These are phyloP conservation scores for Acaromyces ingoldii DNA, from an alignment of 1,284 basidiomycete species.

Conservation along the genomic window DNA sequence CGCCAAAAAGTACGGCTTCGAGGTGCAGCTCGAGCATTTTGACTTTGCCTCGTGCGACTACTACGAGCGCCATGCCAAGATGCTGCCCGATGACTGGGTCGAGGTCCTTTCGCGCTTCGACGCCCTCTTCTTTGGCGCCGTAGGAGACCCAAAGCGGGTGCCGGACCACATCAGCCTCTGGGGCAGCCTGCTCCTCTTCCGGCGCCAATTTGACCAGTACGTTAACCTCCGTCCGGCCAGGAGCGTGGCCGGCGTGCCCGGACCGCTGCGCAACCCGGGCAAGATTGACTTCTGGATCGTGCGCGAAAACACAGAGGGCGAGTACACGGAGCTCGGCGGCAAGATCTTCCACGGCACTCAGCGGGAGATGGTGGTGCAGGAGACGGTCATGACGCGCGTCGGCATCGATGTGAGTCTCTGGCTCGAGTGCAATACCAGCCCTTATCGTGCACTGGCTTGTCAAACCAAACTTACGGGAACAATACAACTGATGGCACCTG, in stretches of 20 bases:
- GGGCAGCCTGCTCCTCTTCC: constrained; percentile 57
- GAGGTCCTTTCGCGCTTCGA: constrained; percentile 48
- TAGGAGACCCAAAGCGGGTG: constrained; percentile 53
- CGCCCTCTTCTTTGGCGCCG: constrained; percentile 55
- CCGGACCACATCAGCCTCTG: constrained; percentile 62
- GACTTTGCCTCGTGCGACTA: constrained; percentile 53
- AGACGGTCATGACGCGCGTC: constrained; percentile 56
- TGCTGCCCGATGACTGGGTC: constrained; percentile 53
- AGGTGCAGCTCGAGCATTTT: constrained; percentile 52
- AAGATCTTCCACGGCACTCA: constrained; percentile 52
- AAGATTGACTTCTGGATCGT: constrained; percentile 58
- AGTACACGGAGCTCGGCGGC: constrained; percentile 59
- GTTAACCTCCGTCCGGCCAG: constrained; percentile 59
- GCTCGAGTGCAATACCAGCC: too few relatives aligned
- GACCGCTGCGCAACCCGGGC: constrained; percentile 53
- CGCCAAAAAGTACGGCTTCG: constrained; percentile 51
- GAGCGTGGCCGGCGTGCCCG: constrained; percentile 57
- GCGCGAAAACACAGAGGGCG: constrained; percentile 61
- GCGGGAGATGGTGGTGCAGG: constrained; percentile 53
- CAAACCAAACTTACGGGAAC: too few relatives aligned
- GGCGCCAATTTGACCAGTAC: constrained; percentile 60
- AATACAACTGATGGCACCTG: too few relatives aligned
- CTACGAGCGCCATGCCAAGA: constrained; percentile 50
- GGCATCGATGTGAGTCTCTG: constrained; percentile 54
- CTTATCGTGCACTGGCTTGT: too few relatives aligned